Evolutionary conservation across 345 rosid species (phyloP).

Genomic region (Psidium friedrichsthalianum): DNA sequence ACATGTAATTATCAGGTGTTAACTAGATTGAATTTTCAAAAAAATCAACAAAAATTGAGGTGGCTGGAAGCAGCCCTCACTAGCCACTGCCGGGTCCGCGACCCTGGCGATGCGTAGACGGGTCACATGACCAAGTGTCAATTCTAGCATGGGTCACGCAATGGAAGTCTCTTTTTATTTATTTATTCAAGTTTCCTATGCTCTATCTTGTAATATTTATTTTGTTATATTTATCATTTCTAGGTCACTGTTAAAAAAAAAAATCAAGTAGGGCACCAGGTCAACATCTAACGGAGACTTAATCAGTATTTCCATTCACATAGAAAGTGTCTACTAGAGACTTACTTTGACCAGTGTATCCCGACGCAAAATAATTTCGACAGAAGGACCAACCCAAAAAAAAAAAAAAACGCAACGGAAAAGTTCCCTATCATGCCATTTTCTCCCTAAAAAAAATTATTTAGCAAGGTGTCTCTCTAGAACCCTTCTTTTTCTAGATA

Average conservation of each 20-base stretch:
- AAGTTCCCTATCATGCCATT: not conserved
- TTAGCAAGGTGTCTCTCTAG: not conserved
- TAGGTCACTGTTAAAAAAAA: no score
- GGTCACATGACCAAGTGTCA: not conserved
- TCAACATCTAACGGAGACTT: not conserved
- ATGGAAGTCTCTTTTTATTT: not conserved
- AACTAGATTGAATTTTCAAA: not conserved
- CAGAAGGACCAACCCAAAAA: not conserved
- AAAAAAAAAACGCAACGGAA: not conserved
- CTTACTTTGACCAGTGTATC: no score
- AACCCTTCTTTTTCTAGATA: not conserved
- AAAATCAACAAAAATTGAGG: not conserved
- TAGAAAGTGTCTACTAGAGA: no score
- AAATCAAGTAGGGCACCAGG: not conserved
- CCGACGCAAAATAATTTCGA: not conserved
- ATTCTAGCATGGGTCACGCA: rapidly evolving
- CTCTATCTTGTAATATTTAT: not conserved
- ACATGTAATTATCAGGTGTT: not conserved
- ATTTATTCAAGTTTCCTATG: not conserved
- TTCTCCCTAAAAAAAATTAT: not conserved
- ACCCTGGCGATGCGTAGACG: not conserved
- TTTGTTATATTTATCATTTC: not conserved
- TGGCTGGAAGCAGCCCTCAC: not conserved
- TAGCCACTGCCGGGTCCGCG: not conserved
- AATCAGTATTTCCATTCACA: not conserved